Conservation (phyloP, 768 basidiomycete genomes). For the Lactarius quietus region DNA sequence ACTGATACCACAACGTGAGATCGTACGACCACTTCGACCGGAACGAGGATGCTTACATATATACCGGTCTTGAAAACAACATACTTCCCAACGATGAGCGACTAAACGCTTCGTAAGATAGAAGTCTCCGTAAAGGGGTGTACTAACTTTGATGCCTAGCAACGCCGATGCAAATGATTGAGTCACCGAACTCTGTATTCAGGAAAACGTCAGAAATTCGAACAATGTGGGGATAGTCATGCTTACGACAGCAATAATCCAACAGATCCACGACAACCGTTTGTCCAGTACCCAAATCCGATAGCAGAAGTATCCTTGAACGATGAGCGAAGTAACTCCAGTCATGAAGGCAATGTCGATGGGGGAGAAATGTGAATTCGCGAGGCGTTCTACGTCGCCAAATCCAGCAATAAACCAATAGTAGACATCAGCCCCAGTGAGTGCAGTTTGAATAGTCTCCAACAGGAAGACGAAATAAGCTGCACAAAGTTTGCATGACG, state of each 20-base stretch:
- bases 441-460: not conserved
- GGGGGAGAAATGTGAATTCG: not conserved
- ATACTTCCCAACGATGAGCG: not conserved
- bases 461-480: not conserved
- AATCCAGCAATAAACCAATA: not conserved
- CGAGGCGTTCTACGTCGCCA: not conserved
- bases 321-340: not conserved
- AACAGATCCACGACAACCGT: not conserved
- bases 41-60: not conserved
- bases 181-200: not conserved
- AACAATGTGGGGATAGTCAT: not conserved
- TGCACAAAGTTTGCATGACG: not conserved
- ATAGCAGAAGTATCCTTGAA: not conserved
- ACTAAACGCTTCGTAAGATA: not conserved
- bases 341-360: not conserved
- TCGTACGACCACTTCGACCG: not conserved
- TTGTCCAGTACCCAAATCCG: not conserved
- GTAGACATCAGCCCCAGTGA: not conserved
- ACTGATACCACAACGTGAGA: not conserved
- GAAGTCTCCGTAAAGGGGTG: not conserved
- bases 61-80: not conserved
- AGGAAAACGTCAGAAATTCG: not conserved
- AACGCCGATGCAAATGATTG: not conserved
- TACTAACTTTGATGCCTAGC: not conserved
- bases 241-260: not conserved